phyloP scores from a whole-genome alignment of 1,139 yeast genomes.

The Pichia cactophila region DNA sequence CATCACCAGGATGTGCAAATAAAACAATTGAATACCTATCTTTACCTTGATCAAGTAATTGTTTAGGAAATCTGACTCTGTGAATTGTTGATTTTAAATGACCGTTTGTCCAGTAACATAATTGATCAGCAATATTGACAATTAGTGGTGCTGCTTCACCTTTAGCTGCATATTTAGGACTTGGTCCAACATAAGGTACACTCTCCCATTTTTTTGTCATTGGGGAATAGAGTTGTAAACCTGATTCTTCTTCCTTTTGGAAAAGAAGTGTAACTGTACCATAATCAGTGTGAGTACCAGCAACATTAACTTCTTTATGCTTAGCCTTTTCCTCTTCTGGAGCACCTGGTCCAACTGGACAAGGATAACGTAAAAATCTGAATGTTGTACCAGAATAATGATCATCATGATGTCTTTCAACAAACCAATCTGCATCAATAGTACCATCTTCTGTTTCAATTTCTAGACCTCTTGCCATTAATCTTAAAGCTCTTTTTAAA shows the following conservation, averaged over 20 bases:
- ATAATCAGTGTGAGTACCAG: slow-evolving; percentile 57
- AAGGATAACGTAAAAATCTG: slow-evolving; percentile 47
- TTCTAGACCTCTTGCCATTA: slow-evolving; percentile 42
- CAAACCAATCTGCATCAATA: slow-evolving; percentile 37
- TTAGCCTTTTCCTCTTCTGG: slow-evolving; percentile 33
- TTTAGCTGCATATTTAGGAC: slow-evolving; percentile 25
- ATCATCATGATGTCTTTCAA: slow-evolving; percentile 36
- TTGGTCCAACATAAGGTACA: slow-evolving; percentile 42
- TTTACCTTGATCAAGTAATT: slow-evolving; percentile 46
- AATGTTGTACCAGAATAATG: slow-evolving; percentile 43
- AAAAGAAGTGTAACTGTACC: slow-evolving; percentile 46
- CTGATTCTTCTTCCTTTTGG: slow-evolving; percentile 35
- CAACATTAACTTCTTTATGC: slow-evolving; percentile 29
- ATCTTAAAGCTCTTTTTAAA: slow-evolving; percentile 34
- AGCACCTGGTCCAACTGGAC: slow-evolving; percentile 34
- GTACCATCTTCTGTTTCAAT: slow-evolving; percentile 35
- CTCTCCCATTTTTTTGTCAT: slow-evolving; percentile 41
- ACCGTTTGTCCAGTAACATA: slow-evolving; percentile 55
- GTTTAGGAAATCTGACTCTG: slow-evolving; percentile 53
- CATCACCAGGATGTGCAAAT: slow-evolving; percentile 73
- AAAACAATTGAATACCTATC: slow-evolving; percentile 77
- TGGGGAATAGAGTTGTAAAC: slow-evolving; percentile 47
- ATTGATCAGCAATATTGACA: slow-evolving; percentile 49
- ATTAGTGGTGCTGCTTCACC: slow-evolving; percentile 44
- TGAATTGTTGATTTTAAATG: slow-evolving; percentile 47